Percentiles rank a stretch among this genome's conserved stretches.
Evolutionary conservation across 768 basidiomycete genomes (phyloP).

Genomic region (Lentinula detonsa): DNA sequence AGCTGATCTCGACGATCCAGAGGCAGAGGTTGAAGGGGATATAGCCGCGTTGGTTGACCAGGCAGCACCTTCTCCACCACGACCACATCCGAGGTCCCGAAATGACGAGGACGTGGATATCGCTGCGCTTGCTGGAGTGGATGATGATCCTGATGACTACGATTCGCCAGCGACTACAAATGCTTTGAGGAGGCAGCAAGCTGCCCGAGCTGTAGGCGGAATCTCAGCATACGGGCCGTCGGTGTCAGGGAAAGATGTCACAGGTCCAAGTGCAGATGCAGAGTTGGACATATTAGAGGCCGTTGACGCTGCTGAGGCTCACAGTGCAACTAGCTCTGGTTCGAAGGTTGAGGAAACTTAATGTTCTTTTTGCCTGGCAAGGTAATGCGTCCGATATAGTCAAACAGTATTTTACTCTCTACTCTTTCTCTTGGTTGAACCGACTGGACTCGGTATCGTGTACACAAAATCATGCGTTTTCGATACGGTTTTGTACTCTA

Average conservation of each 20-base stretch:
- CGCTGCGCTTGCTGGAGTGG: slow-evolving; percentile 10
- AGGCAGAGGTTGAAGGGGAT: slow-evolving; percentile 5
- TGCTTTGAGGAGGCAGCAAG: not conserved
- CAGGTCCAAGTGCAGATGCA: not conserved
- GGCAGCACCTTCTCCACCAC: not conserved
- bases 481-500: not conserved
- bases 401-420: not conserved
- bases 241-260: not conserved
- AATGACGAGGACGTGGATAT: slow-evolving; percentile 5
- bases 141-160: slow-evolving; percentile 9
- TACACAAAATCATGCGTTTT: not conserved
- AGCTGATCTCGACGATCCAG: slow-evolving; percentile 1
- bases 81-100: not conserved
- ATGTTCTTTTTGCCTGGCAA: not conserved
- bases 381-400: not conserved
- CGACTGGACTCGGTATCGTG: not conserved
- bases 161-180: slow-evolving; percentile 3
- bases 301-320: slow-evolving; percentile 7
- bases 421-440: not conserved
- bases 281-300: slow-evolving; percentile 5
- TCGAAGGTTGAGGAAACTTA: not conserved
- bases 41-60: slow-evolving; percentile 1
- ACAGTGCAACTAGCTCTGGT: not conserved
- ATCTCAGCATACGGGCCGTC: not conserved
- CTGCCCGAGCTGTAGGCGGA: not conserved